Evolutionary conservation across 306 rosid species (phyloP), one percentile per base, ranked within the genome.

Genomic region (Castanea mollissima): DNA sequence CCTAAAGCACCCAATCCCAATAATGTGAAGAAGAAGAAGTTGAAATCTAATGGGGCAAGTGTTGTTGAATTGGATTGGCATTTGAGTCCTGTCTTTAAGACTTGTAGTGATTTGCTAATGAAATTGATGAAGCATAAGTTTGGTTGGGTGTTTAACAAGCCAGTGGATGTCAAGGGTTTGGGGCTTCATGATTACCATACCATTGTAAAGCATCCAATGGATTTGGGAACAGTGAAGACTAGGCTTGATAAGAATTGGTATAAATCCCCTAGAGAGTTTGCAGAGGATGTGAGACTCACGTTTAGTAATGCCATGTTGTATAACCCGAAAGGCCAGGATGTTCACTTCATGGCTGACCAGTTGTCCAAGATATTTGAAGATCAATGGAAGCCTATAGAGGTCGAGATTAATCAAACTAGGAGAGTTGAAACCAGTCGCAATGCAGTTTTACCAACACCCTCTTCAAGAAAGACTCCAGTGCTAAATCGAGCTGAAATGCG

Each of bases 211-310:
- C 91, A 84, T 73, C 99, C 99, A 64, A 95, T 95, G 99, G 99
- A 95, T 87, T 76, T 95, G 67, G 98, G 99, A 54, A 91, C 94
- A 54, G 92, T 95, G 80, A 95, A 95, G 82, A 23, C 88, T 4
- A 91, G 92, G 90, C 83, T 95, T 85, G 86, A 55, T 85, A 92
- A 90, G 84, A 92, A 95, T 72, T 95, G 97, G 97, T 95, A 95
- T 79, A 95, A 92, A 82, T 90, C 94, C 16, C 97, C 96, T 1
- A 92, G 85, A 87, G 99, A 94, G 83, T 94, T 92, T 85, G 97
- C 97, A 9, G 99, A 92, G 93, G 99, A 94, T 77, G 99, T 92
- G 81, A 91, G 95, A 94, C 97, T 92, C 74, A 84, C 97, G 46
- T 90, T 94, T 86, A 72, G 1, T 44, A 94, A 94, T 89, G 99